Percentiles rank a stretch among this genome's conserved stretches.
Conservation (phyloP, 2,329 filamentous ascomycete species). For the Coniochaeta pulveracea region DNA sequence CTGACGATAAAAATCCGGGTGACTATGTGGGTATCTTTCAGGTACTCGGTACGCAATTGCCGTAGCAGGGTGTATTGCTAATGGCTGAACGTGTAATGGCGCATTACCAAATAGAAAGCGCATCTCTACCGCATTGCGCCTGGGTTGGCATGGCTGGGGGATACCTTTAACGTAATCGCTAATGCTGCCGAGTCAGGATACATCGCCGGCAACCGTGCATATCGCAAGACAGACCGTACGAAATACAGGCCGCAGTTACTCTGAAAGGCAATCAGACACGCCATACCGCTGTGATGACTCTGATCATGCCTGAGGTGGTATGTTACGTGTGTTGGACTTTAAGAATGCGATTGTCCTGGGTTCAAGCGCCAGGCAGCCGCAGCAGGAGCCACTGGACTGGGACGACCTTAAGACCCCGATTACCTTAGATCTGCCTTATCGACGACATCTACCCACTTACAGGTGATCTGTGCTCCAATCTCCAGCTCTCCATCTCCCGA, state of each 20-base stretch:
- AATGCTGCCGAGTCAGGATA: slow-evolving; percentile 19
- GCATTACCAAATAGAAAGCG: slow-evolving; percentile 40
- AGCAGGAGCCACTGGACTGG: too few species aligned
- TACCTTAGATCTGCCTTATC: background rate
- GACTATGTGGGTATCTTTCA: slow-evolving; percentile 3
- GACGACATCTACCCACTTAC: background rate
- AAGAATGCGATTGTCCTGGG: too few species aligned
- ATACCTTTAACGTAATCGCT: slow-evolving; percentile 38
- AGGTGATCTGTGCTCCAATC: background rate
- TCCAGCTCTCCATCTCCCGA: too few species aligned
- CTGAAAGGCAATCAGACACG: too few species aligned
- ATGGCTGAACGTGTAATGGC: too few species aligned
- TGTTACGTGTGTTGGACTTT: background rate
- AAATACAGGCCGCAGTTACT: too few species aligned
- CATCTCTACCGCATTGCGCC: slow-evolving; percentile 15
- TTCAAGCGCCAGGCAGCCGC: too few species aligned
- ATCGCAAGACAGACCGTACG: background rate
- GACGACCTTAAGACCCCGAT: too few species aligned
- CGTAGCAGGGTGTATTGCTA: too few species aligned
- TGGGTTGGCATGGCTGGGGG: slow-evolving; percentile 16
- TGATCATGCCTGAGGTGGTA: too few species aligned
- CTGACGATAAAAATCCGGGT: too few species aligned
- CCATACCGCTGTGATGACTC: background rate
- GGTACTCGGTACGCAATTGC: slow-evolving; percentile 9
- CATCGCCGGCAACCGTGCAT: background rate